Conservation (phyloP, 108 stramenopile species). For the Nannochloropsis gaditana region DNA sequence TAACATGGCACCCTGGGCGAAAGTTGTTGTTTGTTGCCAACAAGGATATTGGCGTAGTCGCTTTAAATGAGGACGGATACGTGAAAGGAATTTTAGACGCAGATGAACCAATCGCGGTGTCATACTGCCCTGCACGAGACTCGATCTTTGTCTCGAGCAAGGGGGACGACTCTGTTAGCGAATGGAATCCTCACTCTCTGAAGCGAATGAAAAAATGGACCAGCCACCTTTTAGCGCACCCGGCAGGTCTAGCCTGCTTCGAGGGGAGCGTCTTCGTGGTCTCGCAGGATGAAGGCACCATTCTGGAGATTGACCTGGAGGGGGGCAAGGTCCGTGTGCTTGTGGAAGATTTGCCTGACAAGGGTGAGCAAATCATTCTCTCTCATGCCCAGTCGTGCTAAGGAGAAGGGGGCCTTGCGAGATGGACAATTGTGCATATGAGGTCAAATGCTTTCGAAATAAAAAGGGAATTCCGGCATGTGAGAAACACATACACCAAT, state of each 20-base stretch:
- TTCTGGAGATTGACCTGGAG: background rate
- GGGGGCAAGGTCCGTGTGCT: background rate
- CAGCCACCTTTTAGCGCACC: background rate
- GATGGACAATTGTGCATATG: background rate
- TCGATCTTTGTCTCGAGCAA: background rate
- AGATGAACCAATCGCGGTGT: conserved; percentile 2
- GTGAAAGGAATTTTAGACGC: background rate
- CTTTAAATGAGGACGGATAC: background rate
- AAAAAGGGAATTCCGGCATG: too few relatives aligned
- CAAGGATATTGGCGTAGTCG: background rate
- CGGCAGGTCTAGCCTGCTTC: background rate
- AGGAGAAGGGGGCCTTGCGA: background rate
- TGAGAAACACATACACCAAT: too few relatives aligned
- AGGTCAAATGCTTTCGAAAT: too few relatives aligned
- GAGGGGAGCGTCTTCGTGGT: background rate
- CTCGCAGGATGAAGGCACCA: background rate
- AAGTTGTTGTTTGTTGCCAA: background rate
- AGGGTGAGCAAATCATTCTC: conserved; percentile 3
- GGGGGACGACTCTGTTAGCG: background rate
- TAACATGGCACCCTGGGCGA: background rate
- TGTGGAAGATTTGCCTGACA: background rate
- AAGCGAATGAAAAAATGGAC: background rate
- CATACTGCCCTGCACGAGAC: background rate
- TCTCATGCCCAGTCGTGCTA: background rate
- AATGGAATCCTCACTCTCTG: background rate